Base-by-base conservation (phyloP, 2,329 filamentous ascomycete genomes). In the Nemania sp. region DNA sequence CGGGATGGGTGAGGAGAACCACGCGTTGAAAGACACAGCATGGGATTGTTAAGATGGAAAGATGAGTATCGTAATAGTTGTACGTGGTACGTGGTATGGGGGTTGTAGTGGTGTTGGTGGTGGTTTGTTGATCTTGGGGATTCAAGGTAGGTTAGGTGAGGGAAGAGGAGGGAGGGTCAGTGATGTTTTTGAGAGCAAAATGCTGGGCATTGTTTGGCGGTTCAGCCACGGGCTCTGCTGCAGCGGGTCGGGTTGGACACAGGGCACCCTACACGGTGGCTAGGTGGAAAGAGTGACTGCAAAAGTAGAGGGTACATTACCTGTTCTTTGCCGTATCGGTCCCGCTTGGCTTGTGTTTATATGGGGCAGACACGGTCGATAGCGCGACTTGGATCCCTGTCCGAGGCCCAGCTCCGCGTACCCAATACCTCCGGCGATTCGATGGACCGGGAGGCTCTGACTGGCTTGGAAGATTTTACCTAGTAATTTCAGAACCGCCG, bases 181-280 rank as follows among this genome's bases (percentile, higher is more conserved):
- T 64, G 56, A 57, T 67, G 64, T 66, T 66, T 66, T 66, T 60
- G 57, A 64, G 52, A 49, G 57, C 49, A 51, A 31, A 56, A 37
- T 54, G 47, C n/a, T n/a, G n/a, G n/a, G n/a, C 54, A 62, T 63
- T 65, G 62, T 66, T 65, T 64, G 59, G 59, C 37, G 37, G 48
- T 49, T 51, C 52, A 55, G 57, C 57, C 54, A 59, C 56, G 39
- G 46, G 31, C 45, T 22, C 24, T 40, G 44, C 22, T 54, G 39
- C 51, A 44, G 56, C 56, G 54, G 57, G 57, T 60, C 49, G 24
- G 15, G 30, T 22, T 22, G 23, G 19, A 45, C 6, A 17, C 17
- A 51, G 39, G 23, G 24, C 20, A 17, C 30, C 15, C 30, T 47
- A 49, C 52, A 54, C 37, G 45, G 41, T 30, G 4, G 45, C 23